These are phyloP conservation scores for Citrus glauca DNA, from an alignment of 345 rosid species.

Conservation along the genomic window DNA sequence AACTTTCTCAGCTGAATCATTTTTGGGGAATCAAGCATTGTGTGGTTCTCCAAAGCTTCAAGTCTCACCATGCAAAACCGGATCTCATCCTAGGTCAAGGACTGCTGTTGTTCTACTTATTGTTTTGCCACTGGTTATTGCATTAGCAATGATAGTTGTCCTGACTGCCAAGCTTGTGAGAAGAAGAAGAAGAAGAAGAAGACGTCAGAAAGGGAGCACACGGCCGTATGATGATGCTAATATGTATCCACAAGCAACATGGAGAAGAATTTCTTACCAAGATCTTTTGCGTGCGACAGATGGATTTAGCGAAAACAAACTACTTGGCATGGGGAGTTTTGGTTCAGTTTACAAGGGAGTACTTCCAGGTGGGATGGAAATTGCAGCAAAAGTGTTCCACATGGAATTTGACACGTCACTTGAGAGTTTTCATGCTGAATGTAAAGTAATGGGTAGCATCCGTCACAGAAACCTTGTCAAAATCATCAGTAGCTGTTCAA, in stretches of 20 bases:
- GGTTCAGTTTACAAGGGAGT: not conserved
- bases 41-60: not conserved
- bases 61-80: not conserved
- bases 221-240: not conserved
- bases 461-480: not conserved
- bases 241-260: not conserved
- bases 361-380: not conserved
- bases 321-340: not conserved
- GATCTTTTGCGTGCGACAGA: not conserved
- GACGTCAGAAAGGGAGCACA: not conserved
- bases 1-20: not conserved
- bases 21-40: not conserved
- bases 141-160: not conserved
- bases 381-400: not conserved
- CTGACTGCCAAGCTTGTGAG: too few relatives aligned
- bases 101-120: not conserved
- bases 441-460: not conserved
- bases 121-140: not conserved
- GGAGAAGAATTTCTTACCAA: not conserved
- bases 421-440: not conserved
- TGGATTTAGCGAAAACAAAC: not conserved
- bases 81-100: not conserved
- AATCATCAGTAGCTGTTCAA: not conserved
- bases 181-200: too few relatives aligned
- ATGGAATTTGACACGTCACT: not conserved